These are phyloP conservation scores for Rhodofomes roseus DNA, from an alignment of 1,284 basidiomycete species.

Conservation along the genomic window DNA sequence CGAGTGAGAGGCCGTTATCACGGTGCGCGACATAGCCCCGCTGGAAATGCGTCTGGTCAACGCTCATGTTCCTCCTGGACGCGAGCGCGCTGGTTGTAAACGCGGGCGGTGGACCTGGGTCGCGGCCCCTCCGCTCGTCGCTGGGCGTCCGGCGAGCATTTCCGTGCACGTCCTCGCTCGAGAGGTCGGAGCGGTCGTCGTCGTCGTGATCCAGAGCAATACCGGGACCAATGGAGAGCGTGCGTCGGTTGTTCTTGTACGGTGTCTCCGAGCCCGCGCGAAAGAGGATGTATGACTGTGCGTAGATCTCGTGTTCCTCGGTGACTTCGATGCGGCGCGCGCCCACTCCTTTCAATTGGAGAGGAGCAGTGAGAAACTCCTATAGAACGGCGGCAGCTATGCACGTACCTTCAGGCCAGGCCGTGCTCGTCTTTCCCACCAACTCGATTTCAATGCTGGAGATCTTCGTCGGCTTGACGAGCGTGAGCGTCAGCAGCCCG, in stretches of 20 bases:
- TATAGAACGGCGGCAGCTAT: not conserved
- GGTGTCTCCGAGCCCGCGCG: constrained; percentile 40
- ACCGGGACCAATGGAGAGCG: constrained; percentile 81
- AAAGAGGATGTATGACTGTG: constrained; percentile 74
- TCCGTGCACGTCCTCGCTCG: constrained; percentile 18
- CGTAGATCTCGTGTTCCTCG: constrained; percentile 80
- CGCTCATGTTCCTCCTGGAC: constrained; percentile 28
- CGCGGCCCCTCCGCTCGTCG: constrained; percentile 19
- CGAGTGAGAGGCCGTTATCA: constrained; percentile 17
- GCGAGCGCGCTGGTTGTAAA: not conserved
- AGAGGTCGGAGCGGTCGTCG: constrained; percentile 33
- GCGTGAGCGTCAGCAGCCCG: constrained; percentile 80
- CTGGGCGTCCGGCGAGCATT: not conserved
- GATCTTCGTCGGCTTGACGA: constrained; percentile 84
- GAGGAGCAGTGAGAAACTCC: not conserved
- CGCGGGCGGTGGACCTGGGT: constrained; percentile 6
- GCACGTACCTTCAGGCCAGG: constrained; percentile 82
- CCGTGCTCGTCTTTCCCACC: constrained; percentile 59
- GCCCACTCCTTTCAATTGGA: constrained; percentile 58
- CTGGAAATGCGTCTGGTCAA: constrained; percentile 31
- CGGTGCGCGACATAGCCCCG: constrained; percentile 26
- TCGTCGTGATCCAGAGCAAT: constrained; percentile 32
- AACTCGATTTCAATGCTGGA: constrained; percentile 83
- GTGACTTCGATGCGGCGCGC: constrained; percentile 75
- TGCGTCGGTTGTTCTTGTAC: constrained; percentile 40